A percentile compares a stretch with the other conserved stretches of the same genome.
These are phyloP conservation scores for Alternaria metachromatica DNA, from an alignment of 2,329 filamentous ascomycete species.

Conservation along the genomic window DNA sequence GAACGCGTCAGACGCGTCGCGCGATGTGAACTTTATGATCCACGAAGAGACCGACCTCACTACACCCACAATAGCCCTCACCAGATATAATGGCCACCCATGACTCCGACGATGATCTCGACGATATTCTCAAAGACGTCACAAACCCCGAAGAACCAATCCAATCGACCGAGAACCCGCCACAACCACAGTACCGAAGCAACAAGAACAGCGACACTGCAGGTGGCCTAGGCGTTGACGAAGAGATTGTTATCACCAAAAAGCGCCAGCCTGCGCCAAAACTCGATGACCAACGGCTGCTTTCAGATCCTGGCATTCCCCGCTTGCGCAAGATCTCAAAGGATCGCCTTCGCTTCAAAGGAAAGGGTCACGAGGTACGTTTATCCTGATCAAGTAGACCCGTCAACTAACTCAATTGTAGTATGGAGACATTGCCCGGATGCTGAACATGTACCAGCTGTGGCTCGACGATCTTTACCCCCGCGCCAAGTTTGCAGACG, in stretches of 20 bases:
- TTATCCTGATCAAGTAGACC: background rate
- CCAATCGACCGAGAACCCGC: slow-evolving; percentile 41
- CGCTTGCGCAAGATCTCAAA: slow-evolving; percentile 76
- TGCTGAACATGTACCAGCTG: slow-evolving; percentile 90
- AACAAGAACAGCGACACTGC: slow-evolving; percentile 38
- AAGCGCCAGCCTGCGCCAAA: slow-evolving; percentile 80
- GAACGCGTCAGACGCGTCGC: slow-evolving; percentile 24
- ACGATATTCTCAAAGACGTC: slow-evolving; percentile 80
- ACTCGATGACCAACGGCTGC: slow-evolving; percentile 82
- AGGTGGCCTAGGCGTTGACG: slow-evolving; percentile 76
- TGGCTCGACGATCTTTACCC: slow-evolving; percentile 98
- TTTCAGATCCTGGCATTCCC: slow-evolving; percentile 83
- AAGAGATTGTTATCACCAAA: slow-evolving; percentile 83
- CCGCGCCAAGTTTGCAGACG: slow-evolving; percentile 91
- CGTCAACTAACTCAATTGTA: slow-evolving; percentile 46
- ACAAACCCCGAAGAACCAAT: slow-evolving; percentile 59
- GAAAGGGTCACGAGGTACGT: slow-evolving; percentile 87
- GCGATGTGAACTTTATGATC: background rate
- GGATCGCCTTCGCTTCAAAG: slow-evolving; percentile 77
- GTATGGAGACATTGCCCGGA: slow-evolving; percentile 82
- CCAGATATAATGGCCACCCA: slow-evolving; percentile 31
- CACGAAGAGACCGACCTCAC: background rate
- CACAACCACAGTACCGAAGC: slow-evolving; percentile 14
- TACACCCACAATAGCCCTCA: background rate
- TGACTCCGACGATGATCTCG: slow-evolving; percentile 58